A percentile compares a stretch with the other conserved stretches of the same genome.
Evolutionary conservation across 495 filamentous ascomycete species (phyloP).

Genomic region (Halenospora varia): DNA sequence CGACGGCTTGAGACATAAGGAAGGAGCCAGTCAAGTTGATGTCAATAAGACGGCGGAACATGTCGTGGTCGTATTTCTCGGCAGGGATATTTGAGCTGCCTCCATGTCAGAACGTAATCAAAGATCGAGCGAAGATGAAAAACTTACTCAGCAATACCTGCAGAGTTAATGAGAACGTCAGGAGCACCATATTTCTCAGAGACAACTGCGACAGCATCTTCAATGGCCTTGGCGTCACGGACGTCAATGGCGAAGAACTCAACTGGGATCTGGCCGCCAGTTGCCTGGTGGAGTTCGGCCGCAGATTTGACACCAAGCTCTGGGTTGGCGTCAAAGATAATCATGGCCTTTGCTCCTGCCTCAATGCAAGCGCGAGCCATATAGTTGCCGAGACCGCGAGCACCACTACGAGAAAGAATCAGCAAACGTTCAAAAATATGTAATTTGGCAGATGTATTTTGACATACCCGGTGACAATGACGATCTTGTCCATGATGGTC

Average conservation of each 20-base stretch:
- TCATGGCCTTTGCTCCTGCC: conserved; percentile 66
- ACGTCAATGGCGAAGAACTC: conserved; percentile 77
- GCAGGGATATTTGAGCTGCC: conserved; percentile 54
- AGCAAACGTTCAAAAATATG: too few species aligned
- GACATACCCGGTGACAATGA: conserved; percentile 72
- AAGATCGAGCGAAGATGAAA: not conserved
- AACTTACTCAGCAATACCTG: conserved; percentile 72
- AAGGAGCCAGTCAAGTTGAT: conserved; percentile 76
- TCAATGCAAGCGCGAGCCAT: conserved; percentile 75
- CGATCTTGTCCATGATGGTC: conserved; percentile 61
- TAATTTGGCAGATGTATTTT: too few species aligned
- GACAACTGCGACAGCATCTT: conserved; percentile 54
- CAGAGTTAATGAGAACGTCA: conserved; percentile 76
- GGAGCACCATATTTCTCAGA: conserved; percentile 59
- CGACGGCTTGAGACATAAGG: conserved; percentile 61
- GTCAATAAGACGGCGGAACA: conserved; percentile 69
- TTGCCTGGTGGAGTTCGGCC: conserved; percentile 59
- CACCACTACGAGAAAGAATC: conserved; percentile 47
- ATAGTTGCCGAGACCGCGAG: conserved; percentile 69
- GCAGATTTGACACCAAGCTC: conserved; percentile 67
- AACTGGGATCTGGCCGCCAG: conserved; percentile 54
- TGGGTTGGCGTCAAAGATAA: conserved; percentile 70
- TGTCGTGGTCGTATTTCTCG: conserved; percentile 48
- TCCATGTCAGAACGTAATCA: not conserved
- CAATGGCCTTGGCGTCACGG: conserved; percentile 59